These are phyloP conservation scores for Pseudofabraea citricarpa DNA, from an alignment of 2,329 filamentous ascomycete species.

Conservation along the genomic window DNA sequence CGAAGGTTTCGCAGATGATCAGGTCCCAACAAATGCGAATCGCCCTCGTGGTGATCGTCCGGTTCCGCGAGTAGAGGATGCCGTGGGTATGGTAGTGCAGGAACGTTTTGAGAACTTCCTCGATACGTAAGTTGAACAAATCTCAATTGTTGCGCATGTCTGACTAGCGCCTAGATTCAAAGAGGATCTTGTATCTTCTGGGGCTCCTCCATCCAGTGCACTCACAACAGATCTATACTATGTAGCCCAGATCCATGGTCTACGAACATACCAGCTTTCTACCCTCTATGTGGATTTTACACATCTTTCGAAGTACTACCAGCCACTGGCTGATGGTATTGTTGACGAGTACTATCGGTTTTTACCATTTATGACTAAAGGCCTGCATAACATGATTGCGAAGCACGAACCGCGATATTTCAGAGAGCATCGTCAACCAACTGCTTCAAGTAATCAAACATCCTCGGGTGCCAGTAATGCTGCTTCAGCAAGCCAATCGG, in stretches of 20 bases:
- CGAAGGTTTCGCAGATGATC: slow-evolving; percentile 60
- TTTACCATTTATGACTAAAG: slow-evolving; percentile 82
- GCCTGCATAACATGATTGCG: slow-evolving; percentile 86
- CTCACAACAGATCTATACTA: slow-evolving; percentile 79
- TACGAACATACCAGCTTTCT: slow-evolving; percentile 70
- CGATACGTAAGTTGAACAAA: slow-evolving; percentile 55
- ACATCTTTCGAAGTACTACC: slow-evolving; percentile 73
- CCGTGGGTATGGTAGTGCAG: slow-evolving; percentile 69
- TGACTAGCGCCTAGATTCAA: slow-evolving; percentile 45
- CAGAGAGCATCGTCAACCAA: slow-evolving; percentile 82
- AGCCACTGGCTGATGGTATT: slow-evolving; percentile 81
- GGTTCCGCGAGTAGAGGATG: slow-evolving; percentile 71
- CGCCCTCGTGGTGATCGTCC: slow-evolving; percentile 40
- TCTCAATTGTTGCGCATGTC: not conserved
- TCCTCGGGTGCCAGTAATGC: slow-evolving; percentile 62
- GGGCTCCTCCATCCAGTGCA: slow-evolving; percentile 61
- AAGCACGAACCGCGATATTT: slow-evolving; percentile 96
- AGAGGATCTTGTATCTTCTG: slow-evolving; percentile 62
- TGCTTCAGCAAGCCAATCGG: slow-evolving; percentile 58
- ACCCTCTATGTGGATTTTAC: slow-evolving; percentile 85
- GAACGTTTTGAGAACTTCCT: slow-evolving; percentile 76
- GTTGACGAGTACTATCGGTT: slow-evolving; percentile 93
- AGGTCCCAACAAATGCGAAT: slow-evolving; percentile 49
- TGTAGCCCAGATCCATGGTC: slow-evolving; percentile 74
- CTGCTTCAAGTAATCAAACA: slow-evolving; percentile 66